A percentile compares a stretch with the other conserved stretches of the same genome.
Evolutionary conservation across 345 rosid genomes (phyloP).

Genomic region (Aethionema arabicum): DNA sequence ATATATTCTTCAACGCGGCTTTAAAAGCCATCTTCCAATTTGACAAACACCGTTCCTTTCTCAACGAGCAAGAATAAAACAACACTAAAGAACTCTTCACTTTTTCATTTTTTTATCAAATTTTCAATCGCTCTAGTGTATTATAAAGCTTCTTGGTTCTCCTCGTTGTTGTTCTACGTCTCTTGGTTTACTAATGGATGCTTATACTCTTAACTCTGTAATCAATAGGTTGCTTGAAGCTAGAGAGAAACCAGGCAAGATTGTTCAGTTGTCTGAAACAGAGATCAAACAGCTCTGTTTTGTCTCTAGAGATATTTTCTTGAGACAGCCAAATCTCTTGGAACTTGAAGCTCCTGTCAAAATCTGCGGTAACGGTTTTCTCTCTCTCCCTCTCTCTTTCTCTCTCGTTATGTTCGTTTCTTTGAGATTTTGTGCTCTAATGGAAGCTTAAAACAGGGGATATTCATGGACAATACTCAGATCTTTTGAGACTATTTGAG

Average conservation of each 20-base stretch:
- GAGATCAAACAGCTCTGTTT: constrained; percentile 75
- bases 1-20: constrained; percentile 37
- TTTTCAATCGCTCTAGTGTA: not conserved
- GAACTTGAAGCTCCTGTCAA: constrained; percentile 84
- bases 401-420: not conserved
- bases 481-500: constrained; percentile 86
- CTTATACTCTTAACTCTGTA: constrained; percentile 52
- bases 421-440: constrained; percentile 11
- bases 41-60: constrained; percentile 33
- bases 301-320: constrained; percentile 61
- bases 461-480: constrained; percentile 89
- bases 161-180: not conserved
- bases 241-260: constrained; percentile 66
- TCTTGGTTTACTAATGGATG: constrained; percentile 43
- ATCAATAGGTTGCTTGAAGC: constrained; percentile 66
- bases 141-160: not conserved
- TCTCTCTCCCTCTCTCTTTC: not conserved
- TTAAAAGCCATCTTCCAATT: constrained; percentile 28
- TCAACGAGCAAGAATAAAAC: constrained; percentile 30
- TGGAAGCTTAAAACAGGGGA: constrained; percentile 54
- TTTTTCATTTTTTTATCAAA: not conserved
- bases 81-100: constrained; percentile 12
- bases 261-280: constrained; percentile 61
- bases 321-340: constrained; percentile 71
- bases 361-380: constrained; percentile 60